Evolutionary conservation across 2,329 filamentous ascomycete species (phyloP), one percentile per base, ranked within the genome.

Genomic region (Cadophora sp.): DNA sequence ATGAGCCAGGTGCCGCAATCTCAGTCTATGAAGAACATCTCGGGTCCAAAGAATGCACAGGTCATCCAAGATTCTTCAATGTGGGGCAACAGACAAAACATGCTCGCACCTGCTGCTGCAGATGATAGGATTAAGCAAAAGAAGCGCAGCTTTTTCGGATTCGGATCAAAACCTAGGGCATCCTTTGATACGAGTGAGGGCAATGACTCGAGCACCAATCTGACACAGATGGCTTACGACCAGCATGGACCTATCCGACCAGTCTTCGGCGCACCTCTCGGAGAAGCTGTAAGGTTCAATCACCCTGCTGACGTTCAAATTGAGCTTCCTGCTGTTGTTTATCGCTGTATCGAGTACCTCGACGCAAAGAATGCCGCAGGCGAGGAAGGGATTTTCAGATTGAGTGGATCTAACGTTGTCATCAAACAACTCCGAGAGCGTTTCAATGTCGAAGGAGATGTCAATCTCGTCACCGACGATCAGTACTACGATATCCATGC

Each of bases 401-500:
- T 99, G 51, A 98, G 94, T 79, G 96, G 96, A n/a, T 98, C 95
- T 0, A 98, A 97, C 77, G 87, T 97, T 65, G 91, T 97, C 61
- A 97, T 99, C 81, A 97, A 95, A 80, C 89, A 89, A 67, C 86
- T 99, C 53, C 92, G 92, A 69, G 95, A 98, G 78, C 90, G 94
- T 2, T 99, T 99, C 83, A 97, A 99, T 79, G 89, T 81, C 4
- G 94, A 99, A 82, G 91, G 94, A 56, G 96, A 99, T 77, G 87
- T 99, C 72, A 93, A 97, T 77, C 84, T 99, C 62, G 79, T 97
- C 29, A 87, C 86, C 1, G 94, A 95, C 68, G 91, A 91, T 61
- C 89, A 92, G 68, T 97, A 95, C 78, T 93, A 97, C 77, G 96
- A 99, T 79, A 94, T 99, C 29, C 95, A 99, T 79, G 96, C 96